Percentiles rank a stretch among this genome's conserved stretches.
These are phyloP conservation scores for Hysterangium stoloniferum DNA, from an alignment of 768 basidiomycete species.

Conservation along the genomic window DNA sequence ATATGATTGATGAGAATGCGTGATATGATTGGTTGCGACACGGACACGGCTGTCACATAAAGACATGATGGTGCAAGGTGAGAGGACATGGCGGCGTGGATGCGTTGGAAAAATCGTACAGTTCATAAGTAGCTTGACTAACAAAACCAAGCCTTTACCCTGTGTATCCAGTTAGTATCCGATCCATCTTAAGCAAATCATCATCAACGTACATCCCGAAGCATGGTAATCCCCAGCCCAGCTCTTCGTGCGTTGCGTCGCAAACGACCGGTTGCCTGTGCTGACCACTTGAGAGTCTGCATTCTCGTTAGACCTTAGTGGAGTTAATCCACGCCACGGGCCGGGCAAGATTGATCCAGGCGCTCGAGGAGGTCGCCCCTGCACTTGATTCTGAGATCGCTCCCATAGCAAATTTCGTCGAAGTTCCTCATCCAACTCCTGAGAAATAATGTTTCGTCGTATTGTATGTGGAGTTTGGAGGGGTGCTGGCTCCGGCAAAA, in stretches of 20 bases:
- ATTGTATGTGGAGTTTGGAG: slow-evolving; percentile 85
- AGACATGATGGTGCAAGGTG: background rate
- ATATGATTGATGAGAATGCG: background rate
- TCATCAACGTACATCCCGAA: slow-evolving; percentile 43
- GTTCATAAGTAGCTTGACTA: no score
- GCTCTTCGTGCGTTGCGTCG: slow-evolving; percentile 54
- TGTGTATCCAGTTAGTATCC: no score
- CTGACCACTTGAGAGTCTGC: background rate
- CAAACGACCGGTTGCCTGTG: slow-evolving; percentile 23
- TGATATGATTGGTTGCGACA: background rate
- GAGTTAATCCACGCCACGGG: slow-evolving; percentile 2
- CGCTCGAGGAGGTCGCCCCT: slow-evolving; percentile 4
- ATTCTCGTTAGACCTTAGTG: background rate
- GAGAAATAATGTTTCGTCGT: slow-evolving; percentile 72
- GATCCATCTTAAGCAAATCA: no score
- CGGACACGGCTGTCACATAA: background rate
- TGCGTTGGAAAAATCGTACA: background rate
- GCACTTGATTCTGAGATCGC: slow-evolving; percentile 21
- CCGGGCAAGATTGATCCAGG: slow-evolving; percentile 7
- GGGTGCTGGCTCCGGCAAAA: slow-evolving; percentile 53
- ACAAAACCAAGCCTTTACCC: no score
- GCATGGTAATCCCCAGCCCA: slow-evolving; percentile 65
- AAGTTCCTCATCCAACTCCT: slow-evolving; percentile 79
- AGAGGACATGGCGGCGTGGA: slow-evolving; percentile 1
- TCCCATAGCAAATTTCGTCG: slow-evolving; percentile 76